phyloP scores from a whole-genome alignment of 1,284 basidiomycete species.

The Chondrostereum purpureum region DNA sequence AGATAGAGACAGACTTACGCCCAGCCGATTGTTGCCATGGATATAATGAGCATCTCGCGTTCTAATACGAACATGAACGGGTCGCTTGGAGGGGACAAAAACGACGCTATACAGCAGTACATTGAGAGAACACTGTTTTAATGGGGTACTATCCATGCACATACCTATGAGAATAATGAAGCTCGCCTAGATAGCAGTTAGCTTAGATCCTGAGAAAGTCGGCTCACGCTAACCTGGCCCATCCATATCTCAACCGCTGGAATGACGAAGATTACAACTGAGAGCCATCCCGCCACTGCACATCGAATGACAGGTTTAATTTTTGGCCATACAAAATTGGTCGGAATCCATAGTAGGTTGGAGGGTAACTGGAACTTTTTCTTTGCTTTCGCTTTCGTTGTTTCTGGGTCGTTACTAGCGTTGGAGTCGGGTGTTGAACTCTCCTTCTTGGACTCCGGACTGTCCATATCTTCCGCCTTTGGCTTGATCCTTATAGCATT shows the following conservation, averaged over 20 bases:
- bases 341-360: slow-evolving; percentile 47
- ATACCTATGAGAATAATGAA: slow-evolving; percentile 63
- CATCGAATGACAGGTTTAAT: slow-evolving; percentile 63
- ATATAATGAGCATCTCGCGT: slow-evolving; percentile 56
- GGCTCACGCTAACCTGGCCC: slow-evolving; percentile 43
- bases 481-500: no score
- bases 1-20: slow-evolving; percentile 40
- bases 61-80: slow-evolving; percentile 67
- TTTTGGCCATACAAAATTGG: slow-evolving; percentile 51
- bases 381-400: no score
- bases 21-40: slow-evolving; percentile 50
- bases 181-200: slow-evolving; percentile 36
- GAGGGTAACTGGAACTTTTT: no score
- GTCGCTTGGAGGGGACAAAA: slow-evolving; percentile 63
- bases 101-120: slow-evolving; percentile 36
- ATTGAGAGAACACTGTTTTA: slow-evolving; percentile 1
- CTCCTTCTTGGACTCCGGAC: no score
- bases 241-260: slow-evolving; percentile 40
- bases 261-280: slow-evolving; percentile 59
- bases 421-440: no score
- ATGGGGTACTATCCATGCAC: no score
- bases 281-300: slow-evolving; percentile 59
- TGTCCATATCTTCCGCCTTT: no score
- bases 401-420: no score
- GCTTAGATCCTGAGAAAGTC: slow-evolving; percentile 7